These are phyloP conservation scores for Eucommia ulmoides DNA, from an alignment of 257 asterid species.

Conservation along the genomic window DNA sequence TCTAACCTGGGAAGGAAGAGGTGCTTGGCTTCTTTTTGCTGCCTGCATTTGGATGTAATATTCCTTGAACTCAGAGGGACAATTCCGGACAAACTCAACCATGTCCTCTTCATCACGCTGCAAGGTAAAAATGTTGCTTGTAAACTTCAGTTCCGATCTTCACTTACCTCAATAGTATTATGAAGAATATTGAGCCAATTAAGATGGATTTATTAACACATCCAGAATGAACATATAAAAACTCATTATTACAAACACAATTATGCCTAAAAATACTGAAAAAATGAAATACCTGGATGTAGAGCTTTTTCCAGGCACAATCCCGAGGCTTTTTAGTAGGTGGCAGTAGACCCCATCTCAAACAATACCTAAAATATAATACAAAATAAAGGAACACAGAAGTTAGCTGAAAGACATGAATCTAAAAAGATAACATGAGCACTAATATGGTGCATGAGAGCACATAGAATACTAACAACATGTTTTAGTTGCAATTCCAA, in stretches of 20 bases:
- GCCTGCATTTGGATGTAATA: constrained; percentile 97
- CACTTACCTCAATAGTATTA: too few species aligned
- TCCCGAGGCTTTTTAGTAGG: constrained; percentile 57
- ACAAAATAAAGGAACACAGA: neutral
- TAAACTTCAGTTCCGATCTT: too few species aligned
- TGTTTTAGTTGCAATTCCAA: too few species aligned
- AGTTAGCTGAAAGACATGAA: neutral
- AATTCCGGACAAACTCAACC: constrained; percentile 56
- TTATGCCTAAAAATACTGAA: neutral
- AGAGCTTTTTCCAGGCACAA: constrained; percentile 83
- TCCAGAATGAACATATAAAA: too few species aligned
- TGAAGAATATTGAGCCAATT: too few species aligned
- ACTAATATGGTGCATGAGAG: too few species aligned
- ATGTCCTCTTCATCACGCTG: constrained; percentile 95
- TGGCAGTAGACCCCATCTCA: constrained; percentile 88
- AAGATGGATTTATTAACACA: too few species aligned
- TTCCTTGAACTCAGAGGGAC: constrained; percentile 81
- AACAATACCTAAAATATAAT: constrained; percentile 30
- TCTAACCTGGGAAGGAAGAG: constrained; percentile 74
- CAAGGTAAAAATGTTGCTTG: constrained; percentile 1
- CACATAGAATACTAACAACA: too few species aligned
- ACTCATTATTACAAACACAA: neutral
- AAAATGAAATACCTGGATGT: constrained; percentile 24
- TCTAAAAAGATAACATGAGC: too few species aligned
- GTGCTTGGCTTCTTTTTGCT: constrained; percentile 96